Evolutionary conservation across 371 early-diverging fungal species (phyloP).

Genomic region (Circinella umbellata): DNA sequence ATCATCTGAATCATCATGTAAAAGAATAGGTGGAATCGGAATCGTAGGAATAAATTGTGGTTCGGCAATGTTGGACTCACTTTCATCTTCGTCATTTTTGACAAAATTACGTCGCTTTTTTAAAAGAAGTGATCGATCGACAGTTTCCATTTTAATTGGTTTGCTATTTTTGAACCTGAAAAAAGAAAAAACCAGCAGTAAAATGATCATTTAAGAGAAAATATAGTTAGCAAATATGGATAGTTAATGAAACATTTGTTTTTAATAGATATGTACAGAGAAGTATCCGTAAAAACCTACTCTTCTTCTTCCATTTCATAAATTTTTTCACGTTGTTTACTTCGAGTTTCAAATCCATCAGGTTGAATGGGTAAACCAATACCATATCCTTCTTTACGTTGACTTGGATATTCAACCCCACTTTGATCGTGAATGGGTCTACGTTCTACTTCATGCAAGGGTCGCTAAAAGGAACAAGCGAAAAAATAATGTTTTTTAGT

Average conservation of each 20-base stretch:
- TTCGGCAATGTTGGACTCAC: slow-evolving; percentile 43
- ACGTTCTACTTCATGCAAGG: slow-evolving; percentile 5
- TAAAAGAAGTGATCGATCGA: slow-evolving; percentile 53
- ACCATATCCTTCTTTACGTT: slow-evolving; percentile 67
- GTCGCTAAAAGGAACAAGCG: background rate
- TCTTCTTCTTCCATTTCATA: slow-evolving; percentile 58
- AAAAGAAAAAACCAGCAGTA: background rate
- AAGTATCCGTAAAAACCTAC: slow-evolving; percentile 17
- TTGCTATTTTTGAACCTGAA: slow-evolving; percentile 14
- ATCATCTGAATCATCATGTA: slow-evolving; percentile 65
- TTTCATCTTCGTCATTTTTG: slow-evolving; percentile 55
- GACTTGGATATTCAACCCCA: slow-evolving; percentile 71
- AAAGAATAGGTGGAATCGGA: slow-evolving; percentile 27
- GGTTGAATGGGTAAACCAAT: slow-evolving; percentile 53
- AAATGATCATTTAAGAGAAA: background rate
- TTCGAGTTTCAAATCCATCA: slow-evolving; percentile 55
- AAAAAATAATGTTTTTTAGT: background rate
- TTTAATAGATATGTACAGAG: too few species aligned
- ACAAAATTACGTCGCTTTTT: slow-evolving; percentile 48
- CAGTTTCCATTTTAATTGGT: slow-evolving; percentile 17
- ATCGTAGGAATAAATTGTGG: slow-evolving; percentile 38
- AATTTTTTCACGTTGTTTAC: slow-evolving; percentile 37
- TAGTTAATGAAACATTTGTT: background rate
- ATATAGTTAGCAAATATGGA: background rate
- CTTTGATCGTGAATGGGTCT: slow-evolving; percentile 67